These are phyloP conservation scores for Imleria badia DNA, from an alignment of 768 basidiomycete genomes.

Conservation along the genomic window DNA sequence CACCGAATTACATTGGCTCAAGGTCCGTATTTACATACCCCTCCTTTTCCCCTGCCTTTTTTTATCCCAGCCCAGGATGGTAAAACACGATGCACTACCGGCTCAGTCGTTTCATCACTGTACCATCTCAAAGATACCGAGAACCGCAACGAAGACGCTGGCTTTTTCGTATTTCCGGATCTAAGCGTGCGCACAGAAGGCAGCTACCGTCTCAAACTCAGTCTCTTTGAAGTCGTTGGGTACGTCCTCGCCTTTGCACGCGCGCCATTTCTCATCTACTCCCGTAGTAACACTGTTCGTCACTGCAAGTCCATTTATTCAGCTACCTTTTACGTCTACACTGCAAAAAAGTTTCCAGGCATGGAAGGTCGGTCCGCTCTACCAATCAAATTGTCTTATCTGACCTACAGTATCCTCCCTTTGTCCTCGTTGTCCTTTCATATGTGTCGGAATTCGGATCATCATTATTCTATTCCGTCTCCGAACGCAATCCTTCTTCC, in stretches of 20 bases:
- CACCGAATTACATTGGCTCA: slow-evolving; percentile 83
- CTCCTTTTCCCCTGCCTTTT: neutral
- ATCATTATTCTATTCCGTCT: slow-evolving; percentile 17
- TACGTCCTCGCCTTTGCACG: slow-evolving; percentile 40
- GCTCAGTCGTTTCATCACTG: slow-evolving; percentile 84
- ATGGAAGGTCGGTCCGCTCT: slow-evolving; percentile 72
- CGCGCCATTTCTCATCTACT: slow-evolving; percentile 1
- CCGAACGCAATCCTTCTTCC: slow-evolving; percentile 8
- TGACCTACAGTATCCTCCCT: slow-evolving; percentile 5
- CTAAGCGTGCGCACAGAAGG: slow-evolving; percentile 91
- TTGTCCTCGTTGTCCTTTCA: slow-evolving; percentile 14
- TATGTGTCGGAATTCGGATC: slow-evolving; percentile 19
- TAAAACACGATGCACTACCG: slow-evolving; percentile 88
- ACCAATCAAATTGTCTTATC: slow-evolving; percentile 19
- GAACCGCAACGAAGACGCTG: slow-evolving; percentile 66
- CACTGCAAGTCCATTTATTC: slow-evolving; percentile 92
- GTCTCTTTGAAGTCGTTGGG: slow-evolving; percentile 90
- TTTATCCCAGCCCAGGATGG: slow-evolving; percentile 59
- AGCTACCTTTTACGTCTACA: slow-evolving; percentile 89
- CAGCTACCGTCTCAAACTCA: slow-evolving; percentile 69
- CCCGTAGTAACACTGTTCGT: slow-evolving; percentile 70
- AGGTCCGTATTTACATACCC: slow-evolving; percentile 41
- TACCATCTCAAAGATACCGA: slow-evolving; percentile 86
- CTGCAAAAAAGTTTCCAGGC: slow-evolving; percentile 94
- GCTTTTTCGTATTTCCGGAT: slow-evolving; percentile 97